Base-by-base conservation (phyloP, 2,329 filamentous ascomycete species). In the Pseudogymnoascus verrucosus region DNA sequence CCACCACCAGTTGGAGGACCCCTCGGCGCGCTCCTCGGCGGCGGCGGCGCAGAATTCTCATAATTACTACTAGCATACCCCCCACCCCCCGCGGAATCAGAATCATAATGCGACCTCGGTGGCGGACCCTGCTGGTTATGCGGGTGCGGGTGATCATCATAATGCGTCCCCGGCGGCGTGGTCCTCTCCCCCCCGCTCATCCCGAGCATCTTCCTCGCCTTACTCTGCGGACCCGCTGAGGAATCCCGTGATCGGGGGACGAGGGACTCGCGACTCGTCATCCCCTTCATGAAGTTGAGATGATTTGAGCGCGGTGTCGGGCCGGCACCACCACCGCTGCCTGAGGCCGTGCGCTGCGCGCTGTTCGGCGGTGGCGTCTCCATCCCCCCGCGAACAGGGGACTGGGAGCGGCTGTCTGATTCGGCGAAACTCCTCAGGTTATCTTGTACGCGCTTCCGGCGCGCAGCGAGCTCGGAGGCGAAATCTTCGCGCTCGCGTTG, bases 361-460 rank as follows among this genome's bases (percentile, higher is more conserved):
- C 23, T 8, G n/a, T n/a, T n/a, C 74, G 67, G 2, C 72, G 67
- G 64, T 71, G 65, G 59, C 73, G 34, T 47, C 76, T 77, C 64
- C 73, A 69, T 57, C 72, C 65, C 71, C 68, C 36, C 80, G 77
- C 11, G 72, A 64, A 61, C 60, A 11, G 59, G 73, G 69, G 67
- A 74, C 39, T 63, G 75, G 68, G 21, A 80, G 78, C 3, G 80
- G 80, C 47, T 77, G 57, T 90, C 86, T 2, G 82, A 81, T 68
- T 89, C 87, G 0, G 84, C 85, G 67, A 87, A 88, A 0, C 84
- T 88, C 6, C 85, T 89, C 51, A 93, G 77, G 68, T 85, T 88
- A 73, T 93, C 89, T 61, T 90, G 86, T 6, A 93, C 88, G 1
- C 87, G 83, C 31, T 84, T 84, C 63, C 89, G 85, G 14, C 89